Evolutionary conservation across 352 stramenopile species (phyloP).

Genomic region (Pythium vanterpoolii): DNA sequence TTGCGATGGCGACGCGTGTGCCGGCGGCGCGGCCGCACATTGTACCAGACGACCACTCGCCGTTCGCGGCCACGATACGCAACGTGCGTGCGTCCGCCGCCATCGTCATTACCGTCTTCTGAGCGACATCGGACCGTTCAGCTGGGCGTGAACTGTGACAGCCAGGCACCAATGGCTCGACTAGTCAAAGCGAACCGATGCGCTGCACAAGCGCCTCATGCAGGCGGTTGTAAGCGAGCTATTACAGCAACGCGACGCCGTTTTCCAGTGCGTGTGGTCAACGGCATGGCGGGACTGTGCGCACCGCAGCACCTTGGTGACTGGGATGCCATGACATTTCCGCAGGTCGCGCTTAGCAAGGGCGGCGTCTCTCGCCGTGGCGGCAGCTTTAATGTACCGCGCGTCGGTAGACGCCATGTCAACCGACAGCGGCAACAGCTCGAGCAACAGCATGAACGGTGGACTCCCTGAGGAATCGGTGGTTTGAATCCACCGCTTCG

Average conservation of each 20-base stretch:
- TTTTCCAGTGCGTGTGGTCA: conserved; percentile 2
- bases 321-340: conserved; percentile 2
- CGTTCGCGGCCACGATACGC: neutral
- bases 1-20: neutral
- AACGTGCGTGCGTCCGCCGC: neutral
- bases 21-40: too few species aligned
- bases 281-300: conserved; percentile 10
- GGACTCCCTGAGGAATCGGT: conserved; percentile 2
- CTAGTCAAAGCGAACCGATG: neutral
- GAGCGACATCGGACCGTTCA: neutral
- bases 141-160: conserved; percentile 15
- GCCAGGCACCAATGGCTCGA: neutral
- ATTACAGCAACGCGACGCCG: neutral
- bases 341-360: neutral
- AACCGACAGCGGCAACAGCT: conserved; percentile 19
- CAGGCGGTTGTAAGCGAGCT: conserved; percentile 16
- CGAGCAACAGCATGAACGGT: conserved; percentile 1
- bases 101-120: too few species aligned
- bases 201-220: conserved; percentile 8
- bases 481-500: conserved; percentile 11
- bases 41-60: neutral
- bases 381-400: conserved; percentile 13
- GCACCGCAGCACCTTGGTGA: conserved; percentile 8
- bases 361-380: neutral
- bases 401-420: neutral